Base-by-base conservation (phyloP, 169 alveolate species). In the Plasmodium yoelii region DNA sequence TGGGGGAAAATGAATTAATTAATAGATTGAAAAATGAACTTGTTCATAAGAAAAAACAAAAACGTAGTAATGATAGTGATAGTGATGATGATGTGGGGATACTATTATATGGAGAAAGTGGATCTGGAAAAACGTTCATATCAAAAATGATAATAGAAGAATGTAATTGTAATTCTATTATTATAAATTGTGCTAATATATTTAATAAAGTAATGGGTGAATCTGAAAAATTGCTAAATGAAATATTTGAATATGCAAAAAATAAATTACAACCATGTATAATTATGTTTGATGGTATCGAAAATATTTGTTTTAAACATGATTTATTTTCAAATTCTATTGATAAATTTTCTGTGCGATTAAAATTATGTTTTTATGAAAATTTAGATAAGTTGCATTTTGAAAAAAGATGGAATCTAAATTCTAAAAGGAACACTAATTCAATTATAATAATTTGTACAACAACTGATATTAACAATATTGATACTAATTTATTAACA, bases 161-260 rank as follows among this genome's bases (percentile, higher is more conserved):
- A 77, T 77, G 89, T 46, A 77, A 77, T 56, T 77, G 89, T 68
- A 77, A 67, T 69, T 64, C 80, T 55, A 19, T 77, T 39, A 55
- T 77, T 65, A 77, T 77, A 10, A 77, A 77, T 39, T 77, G 89
- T 44, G 56, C 89, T 4, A 67, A 63, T 9, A 69, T 77, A 59
- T 77, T 77, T 57, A 63, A 77, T 24, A 77, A 77, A 77, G n/a
- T 77, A 19, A 77, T 77, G 89, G 89, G 89, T 9, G 89, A 77
- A 24, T 77, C 89, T 15, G 89, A 77, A 77, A 77, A 77, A 64
- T 26, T 63, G n/a, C 13, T 77, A 9, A 77, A 77, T 18, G 80
- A 77, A 22, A 24, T 77, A 26, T 77, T 77, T 65, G 69, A 64
- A 13, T 64, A 49, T 39, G 75, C 80, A 24, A 68, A 56, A 77